A percentile compares a stretch with the other conserved stretches of the same genome.
Evolutionary conservation across 1,284 basidiomycete species (phyloP).

Genomic region (Cerioporus squamosus): DNA sequence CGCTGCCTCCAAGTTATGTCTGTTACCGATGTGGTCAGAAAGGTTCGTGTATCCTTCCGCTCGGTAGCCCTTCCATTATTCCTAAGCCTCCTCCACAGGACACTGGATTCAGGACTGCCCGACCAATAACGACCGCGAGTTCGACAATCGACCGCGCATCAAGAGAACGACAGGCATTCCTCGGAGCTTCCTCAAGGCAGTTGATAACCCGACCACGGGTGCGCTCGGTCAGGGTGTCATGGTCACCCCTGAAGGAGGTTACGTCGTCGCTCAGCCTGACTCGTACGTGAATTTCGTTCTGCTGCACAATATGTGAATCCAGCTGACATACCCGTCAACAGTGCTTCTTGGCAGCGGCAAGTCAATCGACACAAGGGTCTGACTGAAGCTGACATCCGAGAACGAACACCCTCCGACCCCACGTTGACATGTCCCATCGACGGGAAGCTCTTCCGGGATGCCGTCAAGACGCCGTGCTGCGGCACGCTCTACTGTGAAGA

Average conservation of each 20-base stretch:
- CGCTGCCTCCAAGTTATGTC: conserved; percentile 94
- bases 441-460: conserved; percentile 86
- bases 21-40: conserved; percentile 99
- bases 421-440: conserved; percentile 87
- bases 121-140: conserved; percentile 94
- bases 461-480: conserved; percentile 90
- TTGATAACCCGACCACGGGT: conserved; percentile 83
- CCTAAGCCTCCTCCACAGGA: conserved; percentile 49
- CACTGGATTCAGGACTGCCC: conserved; percentile 99
- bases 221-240: conserved; percentile 86
- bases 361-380: conserved; percentile 78
- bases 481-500: conserved; percentile 92
- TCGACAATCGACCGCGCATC: conserved; percentile 92
- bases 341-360: conserved; percentile 93
- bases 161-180: conserved; percentile 99
- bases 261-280: conserved; percentile 94
- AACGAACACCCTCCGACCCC: conserved; percentile 78
- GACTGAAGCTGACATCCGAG: conserved; percentile 85
- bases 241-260: conserved; percentile 96
- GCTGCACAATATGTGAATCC: background rate
- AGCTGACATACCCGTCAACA: conserved; percentile 34
- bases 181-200: conserved; percentile 94
- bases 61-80: too few species aligned
- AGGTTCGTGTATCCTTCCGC: conserved; percentile 56
- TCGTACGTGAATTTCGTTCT: conserved; percentile 56